Percentiles rank a stretch among this genome's conserved stretches.
Evolutionary conservation across 116 monocot genomes (phyloP).

Genomic region (Posidonia oceanica): DNA sequence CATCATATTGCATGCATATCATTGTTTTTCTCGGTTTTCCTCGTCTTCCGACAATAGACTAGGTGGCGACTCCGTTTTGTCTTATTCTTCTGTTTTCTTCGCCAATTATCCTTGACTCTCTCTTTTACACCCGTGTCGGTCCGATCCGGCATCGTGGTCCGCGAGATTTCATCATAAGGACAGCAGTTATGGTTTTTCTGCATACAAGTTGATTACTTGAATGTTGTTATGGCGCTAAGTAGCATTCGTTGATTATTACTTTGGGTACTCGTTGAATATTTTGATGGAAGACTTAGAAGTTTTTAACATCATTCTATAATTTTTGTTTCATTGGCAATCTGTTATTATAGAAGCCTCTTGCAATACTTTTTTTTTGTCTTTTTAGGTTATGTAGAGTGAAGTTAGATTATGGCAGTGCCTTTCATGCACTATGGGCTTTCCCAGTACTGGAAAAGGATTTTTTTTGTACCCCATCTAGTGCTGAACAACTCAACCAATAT

Average conservation of each 20-base stretch:
- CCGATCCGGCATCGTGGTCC: too few species aligned
- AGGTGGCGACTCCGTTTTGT: too few species aligned
- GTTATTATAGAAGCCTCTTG: background rate
- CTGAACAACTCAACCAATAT: background rate
- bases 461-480: slow-evolving; percentile 39
- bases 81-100: too few species aligned
- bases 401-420: slow-evolving; percentile 57
- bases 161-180: too few species aligned
- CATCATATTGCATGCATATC: too few species aligned
- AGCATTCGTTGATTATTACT: background rate
- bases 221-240: too few species aligned
- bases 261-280: background rate
- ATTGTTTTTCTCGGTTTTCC: too few species aligned
- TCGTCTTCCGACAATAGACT: too few species aligned
- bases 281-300: background rate
- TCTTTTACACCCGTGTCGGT: too few species aligned
- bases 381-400: slow-evolving; percentile 54
- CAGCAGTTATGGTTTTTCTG: too few species aligned
- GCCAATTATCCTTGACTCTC: too few species aligned
- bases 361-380: background rate
- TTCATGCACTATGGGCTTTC: slow-evolving; percentile 59
- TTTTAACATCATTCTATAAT: background rate
- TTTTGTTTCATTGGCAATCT: background rate
- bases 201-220: too few species aligned
- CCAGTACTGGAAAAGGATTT: slow-evolving; percentile 31